Conservation (phyloP, 768 basidiomycete species). For the Cytidiella melzeri region DNA sequence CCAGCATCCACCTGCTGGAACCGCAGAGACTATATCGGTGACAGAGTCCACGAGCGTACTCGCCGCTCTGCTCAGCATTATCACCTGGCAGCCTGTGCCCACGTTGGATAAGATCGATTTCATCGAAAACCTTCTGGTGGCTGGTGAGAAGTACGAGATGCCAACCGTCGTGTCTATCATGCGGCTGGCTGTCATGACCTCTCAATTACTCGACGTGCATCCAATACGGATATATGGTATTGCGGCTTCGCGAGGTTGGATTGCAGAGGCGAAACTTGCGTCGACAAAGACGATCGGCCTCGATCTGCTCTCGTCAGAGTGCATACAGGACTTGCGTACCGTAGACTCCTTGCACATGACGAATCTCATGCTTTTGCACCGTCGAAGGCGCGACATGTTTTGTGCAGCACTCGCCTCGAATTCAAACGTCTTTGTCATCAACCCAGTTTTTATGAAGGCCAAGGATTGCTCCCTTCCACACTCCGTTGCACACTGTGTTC, state of each 20-base stretch:
- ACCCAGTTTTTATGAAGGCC: conserved; percentile 9
- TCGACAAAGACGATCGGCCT: conserved; percentile 34
- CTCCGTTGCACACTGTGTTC: too few species aligned
- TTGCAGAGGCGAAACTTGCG: conserved; percentile 36
- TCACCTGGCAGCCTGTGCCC: conserved; percentile 21
- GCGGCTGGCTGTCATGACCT: conserved; percentile 35
- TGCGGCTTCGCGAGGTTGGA: conserved; percentile 38
- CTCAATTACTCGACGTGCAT: conserved; percentile 31
- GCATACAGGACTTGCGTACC: conserved; percentile 26
- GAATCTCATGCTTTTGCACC: conserved; percentile 34
- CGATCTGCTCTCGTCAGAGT: conserved; percentile 30
- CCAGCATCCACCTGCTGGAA: neutral
- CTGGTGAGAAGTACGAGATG: conserved; percentile 41
- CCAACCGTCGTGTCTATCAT: conserved; percentile 37
- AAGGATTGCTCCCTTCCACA: too few species aligned
- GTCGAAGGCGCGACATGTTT: conserved; percentile 33
- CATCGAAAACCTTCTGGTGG: conserved; percentile 32
- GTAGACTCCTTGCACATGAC: conserved; percentile 31
- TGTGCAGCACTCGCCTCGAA: conserved; percentile 14
- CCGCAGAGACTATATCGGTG: neutral
- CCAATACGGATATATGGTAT: conserved; percentile 44
- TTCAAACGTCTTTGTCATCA: conserved; percentile 9
- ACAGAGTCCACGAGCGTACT: neutral
- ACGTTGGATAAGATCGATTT: conserved; percentile 34
- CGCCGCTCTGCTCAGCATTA: neutral